phyloP scores from a whole-genome alignment of 2,329 filamentous ascomycete species.

The Arthrobotrys iridis region DNA sequence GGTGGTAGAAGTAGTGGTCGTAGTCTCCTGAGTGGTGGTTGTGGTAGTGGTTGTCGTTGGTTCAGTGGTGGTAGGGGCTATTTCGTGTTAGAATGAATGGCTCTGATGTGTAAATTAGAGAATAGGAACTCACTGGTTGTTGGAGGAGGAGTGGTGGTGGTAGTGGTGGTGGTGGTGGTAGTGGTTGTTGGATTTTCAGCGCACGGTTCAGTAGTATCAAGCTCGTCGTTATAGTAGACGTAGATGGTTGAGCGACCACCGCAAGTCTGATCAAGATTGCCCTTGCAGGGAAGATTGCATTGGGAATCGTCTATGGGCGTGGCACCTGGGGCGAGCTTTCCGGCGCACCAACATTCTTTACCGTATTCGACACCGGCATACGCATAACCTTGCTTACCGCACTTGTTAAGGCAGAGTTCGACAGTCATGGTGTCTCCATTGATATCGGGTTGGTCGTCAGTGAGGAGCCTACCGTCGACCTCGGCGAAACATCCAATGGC shows the following conservation, averaged over 20 bases:
- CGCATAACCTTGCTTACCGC: slow-evolving; percentile 43
- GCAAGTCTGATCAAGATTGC: slow-evolving; percentile 31
- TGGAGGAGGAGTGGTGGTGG: no score
- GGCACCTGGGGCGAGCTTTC: slow-evolving; percentile 31
- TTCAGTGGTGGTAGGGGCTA: slow-evolving; percentile 14
- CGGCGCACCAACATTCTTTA: slow-evolving; percentile 42
- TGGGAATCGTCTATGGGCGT: slow-evolving; percentile 4
- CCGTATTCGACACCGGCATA: slow-evolving; percentile 51
- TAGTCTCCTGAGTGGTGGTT: background rate
- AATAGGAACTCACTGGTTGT: no score
- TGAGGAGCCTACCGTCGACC: slow-evolving; percentile 30
- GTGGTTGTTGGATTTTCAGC: slow-evolving; percentile 1
- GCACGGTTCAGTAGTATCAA: slow-evolving; percentile 44
- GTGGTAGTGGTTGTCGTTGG: slow-evolving; percentile 6
- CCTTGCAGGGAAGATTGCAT: slow-evolving; percentile 33
- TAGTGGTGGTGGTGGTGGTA: slow-evolving; percentile 15
- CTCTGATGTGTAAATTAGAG: no score
- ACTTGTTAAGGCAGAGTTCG: slow-evolving; percentile 41
- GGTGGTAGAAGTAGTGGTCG: background rate
- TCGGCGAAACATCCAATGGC: slow-evolving; percentile 43
- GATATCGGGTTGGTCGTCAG: slow-evolving; percentile 41
- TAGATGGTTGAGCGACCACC: slow-evolving; percentile 34
- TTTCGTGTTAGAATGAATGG: no score
- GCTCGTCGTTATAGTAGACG: slow-evolving; percentile 41
- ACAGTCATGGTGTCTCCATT: slow-evolving; percentile 38